These are phyloP conservation scores for Dendrobium catenatum DNA, from an alignment of 106 monocot genomes.

Conservation along the genomic window DNA sequence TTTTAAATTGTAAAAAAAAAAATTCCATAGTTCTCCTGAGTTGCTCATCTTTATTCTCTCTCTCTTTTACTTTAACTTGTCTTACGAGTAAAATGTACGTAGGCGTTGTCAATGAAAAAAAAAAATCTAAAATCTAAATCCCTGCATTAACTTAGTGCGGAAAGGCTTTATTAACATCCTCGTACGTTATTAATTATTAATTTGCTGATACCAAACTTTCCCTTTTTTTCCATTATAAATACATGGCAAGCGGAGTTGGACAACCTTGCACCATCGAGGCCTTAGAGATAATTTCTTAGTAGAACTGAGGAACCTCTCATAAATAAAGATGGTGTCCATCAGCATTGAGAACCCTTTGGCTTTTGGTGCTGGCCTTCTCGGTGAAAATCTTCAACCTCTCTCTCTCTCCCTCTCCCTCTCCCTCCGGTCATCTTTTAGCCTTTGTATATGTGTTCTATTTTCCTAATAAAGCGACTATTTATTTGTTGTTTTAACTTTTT, in stretches of 20 bases:
- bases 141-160: too few relatives aligned
- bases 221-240: background rate
- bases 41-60: too few relatives aligned
- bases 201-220: background rate
- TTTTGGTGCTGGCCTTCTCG: conserved; percentile 26
- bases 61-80: too few relatives aligned
- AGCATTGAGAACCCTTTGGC: conserved; percentile 29
- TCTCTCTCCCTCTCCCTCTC: background rate
- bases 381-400: conserved; percentile 6
- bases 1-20: too few relatives aligned
- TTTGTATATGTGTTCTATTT: background rate
- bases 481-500: background rate
- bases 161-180: too few relatives aligned
- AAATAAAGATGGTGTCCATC: conserved; percentile 23
- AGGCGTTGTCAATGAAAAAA: too few relatives aligned
- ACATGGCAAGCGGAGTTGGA: background rate
- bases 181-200: too few relatives aligned
- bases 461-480: background rate
- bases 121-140: too few relatives aligned
- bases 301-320: background rate
- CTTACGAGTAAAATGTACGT: too few relatives aligned
- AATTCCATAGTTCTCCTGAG: too few relatives aligned
- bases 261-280: background rate
- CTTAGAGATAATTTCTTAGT: background rate
- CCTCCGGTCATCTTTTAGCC: background rate